phyloP scores from a whole-genome alignment of 2,329 filamentous ascomycete genomes.

The Esteya vermicola region DNA sequence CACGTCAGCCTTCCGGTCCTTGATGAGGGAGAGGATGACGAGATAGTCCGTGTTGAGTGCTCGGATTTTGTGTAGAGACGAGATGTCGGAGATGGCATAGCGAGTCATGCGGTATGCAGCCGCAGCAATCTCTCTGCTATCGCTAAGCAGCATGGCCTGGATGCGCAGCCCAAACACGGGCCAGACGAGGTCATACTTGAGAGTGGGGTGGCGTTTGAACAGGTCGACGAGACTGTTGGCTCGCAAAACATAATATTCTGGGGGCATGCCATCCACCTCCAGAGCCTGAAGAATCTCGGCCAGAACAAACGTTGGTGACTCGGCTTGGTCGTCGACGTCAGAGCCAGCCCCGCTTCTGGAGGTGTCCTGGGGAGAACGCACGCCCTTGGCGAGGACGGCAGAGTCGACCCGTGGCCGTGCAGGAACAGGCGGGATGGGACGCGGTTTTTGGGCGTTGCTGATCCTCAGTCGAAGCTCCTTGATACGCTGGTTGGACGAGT shows the following conservation, averaged over 20 bases:
- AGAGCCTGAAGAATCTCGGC: conserved; percentile 82
- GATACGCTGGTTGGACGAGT: conserved; percentile 65
- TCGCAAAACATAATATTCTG: conserved; percentile 89
- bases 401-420: conserved; percentile 37
- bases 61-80: conserved; percentile 78
- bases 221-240: conserved; percentile 89
- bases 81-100: conserved; percentile 85
- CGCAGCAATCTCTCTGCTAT: conserved; percentile 89
- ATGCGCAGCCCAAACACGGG: conserved; percentile 85
- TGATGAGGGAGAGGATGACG: conserved; percentile 82
- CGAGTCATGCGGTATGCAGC: conserved; percentile 87
- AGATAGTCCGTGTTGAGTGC: conserved; percentile 82
- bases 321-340: conserved; percentile 52
- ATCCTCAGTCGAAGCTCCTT: conserved; percentile 47
- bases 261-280: conserved; percentile 72
- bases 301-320: conserved; percentile 84
- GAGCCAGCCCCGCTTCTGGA: conserved; percentile 42
- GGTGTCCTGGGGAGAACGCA: conserved; percentile 44
- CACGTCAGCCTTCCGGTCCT: conserved; percentile 92
- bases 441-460: conserved; percentile 40
- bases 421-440: conserved; percentile 33
- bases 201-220: conserved; percentile 82
- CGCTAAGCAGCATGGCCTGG: conserved; percentile 90
- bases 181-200: conserved; percentile 97
- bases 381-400: conserved; percentile 24